These are phyloP conservation scores for Nicotiana obtusifolia DNA, from an alignment of 257 asterid species.

Conservation along the genomic window DNA sequence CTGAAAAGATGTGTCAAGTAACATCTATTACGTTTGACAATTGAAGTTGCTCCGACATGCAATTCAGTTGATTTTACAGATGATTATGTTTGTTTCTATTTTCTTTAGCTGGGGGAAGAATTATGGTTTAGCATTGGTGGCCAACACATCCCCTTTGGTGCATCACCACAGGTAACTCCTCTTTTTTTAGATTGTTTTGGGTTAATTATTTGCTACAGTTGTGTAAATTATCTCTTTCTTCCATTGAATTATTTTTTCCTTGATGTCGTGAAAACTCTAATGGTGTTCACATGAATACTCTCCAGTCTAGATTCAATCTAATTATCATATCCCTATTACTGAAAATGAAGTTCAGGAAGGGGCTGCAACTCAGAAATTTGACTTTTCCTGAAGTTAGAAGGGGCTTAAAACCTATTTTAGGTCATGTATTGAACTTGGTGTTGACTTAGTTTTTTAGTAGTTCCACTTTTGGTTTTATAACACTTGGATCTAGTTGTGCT, in stretches of 20 bases:
- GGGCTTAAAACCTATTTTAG: not conserved
- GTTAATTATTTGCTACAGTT: not conserved
- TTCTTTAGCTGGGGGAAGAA: slow-evolving; percentile 63
- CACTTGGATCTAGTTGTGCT: not conserved
- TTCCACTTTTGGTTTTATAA: not conserved
- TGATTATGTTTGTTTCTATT: slow-evolving; percentile 6
- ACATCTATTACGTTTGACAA: not conserved
- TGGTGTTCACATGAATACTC: not conserved
- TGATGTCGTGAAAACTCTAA: not conserved
- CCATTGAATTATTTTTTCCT: not conserved
- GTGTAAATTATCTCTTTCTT: not conserved
- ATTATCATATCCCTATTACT: not conserved
- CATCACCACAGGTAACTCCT: slow-evolving; percentile 65
- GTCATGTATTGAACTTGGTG: not conserved
- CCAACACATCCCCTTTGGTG: slow-evolving; percentile 71
- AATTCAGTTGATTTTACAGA: not conserved
- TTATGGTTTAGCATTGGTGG: slow-evolving; percentile 70
- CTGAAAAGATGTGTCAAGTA: not conserved
- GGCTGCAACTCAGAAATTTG: not conserved
- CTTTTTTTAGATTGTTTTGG: not conserved
- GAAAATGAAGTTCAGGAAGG: not conserved
- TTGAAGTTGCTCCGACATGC: not conserved
- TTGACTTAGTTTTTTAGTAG: not conserved
- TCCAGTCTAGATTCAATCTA: not conserved
- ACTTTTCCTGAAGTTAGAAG: not conserved